phyloP scores from a whole-genome alignment of 2,329 filamentous ascomycete genomes.

The Aspergillus sp. region DNA sequence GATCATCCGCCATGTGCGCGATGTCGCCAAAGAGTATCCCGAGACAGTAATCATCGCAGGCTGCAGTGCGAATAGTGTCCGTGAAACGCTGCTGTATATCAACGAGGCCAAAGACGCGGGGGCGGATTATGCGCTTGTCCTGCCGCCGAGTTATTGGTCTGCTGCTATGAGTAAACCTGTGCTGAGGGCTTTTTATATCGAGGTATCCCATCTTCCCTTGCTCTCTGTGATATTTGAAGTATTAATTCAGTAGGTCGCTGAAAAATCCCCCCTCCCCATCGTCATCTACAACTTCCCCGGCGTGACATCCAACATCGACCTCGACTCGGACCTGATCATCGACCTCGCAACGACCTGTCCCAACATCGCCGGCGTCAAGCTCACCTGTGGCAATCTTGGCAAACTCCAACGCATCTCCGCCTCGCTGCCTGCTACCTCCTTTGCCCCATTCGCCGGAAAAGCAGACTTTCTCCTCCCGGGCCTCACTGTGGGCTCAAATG shows the following conservation, averaged over 20 bases:
- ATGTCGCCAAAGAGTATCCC: no score
- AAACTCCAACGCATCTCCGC: slow-evolving; percentile 54
- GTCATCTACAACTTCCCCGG: slow-evolving; percentile 67
- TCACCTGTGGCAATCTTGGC: slow-evolving; percentile 59
- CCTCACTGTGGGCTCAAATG: slow-evolving; percentile 48
- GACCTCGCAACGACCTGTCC: slow-evolving; percentile 31
- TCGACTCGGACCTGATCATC: slow-evolving; percentile 60
- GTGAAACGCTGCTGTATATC: slow-evolving; percentile 58
- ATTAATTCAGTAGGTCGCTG: slow-evolving; percentile 45
- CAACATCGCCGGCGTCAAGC: slow-evolving; percentile 59
- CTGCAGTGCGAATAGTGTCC: slow-evolving; percentile 60
- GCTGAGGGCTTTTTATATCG: slow-evolving; percentile 53
- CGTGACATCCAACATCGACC: slow-evolving; percentile 63
- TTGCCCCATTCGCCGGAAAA: slow-evolving; percentile 68
- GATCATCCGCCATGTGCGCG: no score
- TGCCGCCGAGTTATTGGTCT: slow-evolving; percentile 62
- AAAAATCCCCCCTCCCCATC: slow-evolving; percentile 50
- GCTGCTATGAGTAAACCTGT: slow-evolving; percentile 56
- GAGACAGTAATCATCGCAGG: slow-evolving; percentile 17
- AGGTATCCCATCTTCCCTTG: no score
- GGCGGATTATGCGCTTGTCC: slow-evolving; percentile 57
- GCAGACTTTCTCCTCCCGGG: slow-evolving; percentile 64
- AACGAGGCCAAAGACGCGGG: slow-evolving; percentile 56
- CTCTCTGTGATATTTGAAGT: no score
- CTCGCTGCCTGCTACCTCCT: slow-evolving; percentile 49